Conservation (phyloP, 208 protist species). For the Leishmania amazonensis region DNA sequence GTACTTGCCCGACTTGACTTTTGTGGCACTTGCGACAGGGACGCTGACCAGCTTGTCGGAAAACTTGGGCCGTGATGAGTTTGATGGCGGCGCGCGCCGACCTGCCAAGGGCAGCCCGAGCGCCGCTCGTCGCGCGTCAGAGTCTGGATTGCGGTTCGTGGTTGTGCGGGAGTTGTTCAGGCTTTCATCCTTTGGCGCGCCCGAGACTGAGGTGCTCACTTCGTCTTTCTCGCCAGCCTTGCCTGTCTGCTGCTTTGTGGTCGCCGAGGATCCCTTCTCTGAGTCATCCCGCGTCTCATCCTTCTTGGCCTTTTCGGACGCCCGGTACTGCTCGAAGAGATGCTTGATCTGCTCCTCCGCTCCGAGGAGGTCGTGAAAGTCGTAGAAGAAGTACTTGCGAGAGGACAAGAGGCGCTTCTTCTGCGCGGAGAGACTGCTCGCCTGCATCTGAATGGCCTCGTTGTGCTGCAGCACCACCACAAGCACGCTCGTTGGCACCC, state of each 20-base stretch:
- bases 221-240: slow-evolving; percentile 27
- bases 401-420: slow-evolving; percentile 26
- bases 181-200: slow-evolving; percentile 30
- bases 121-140: slow-evolving; percentile 9
- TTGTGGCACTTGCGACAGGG: neutral
- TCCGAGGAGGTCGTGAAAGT: slow-evolving; percentile 78
- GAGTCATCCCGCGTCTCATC: slow-evolving; percentile 23
- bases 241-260: slow-evolving; percentile 14
- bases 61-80: slow-evolving; percentile 5
- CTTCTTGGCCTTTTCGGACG: slow-evolving; percentile 16
- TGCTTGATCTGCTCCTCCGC: slow-evolving; percentile 52
- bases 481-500: slow-evolving; percentile 71
- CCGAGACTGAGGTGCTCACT: slow-evolving; percentile 15
- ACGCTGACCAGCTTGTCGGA: slow-evolving; percentile 5
- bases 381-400: slow-evolving; percentile 72
- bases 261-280: slow-evolving; percentile 22
- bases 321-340: slow-evolving; percentile 39
- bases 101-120: slow-evolving; percentile 14
- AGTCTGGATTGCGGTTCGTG: slow-evolving; percentile 11
- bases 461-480: slow-evolving; percentile 48
- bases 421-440: slow-evolving; percentile 10
- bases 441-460: slow-evolving; percentile 20
- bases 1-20: neutral
- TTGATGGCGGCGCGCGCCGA: slow-evolving; percentile 14
- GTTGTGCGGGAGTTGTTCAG: slow-evolving; percentile 25